A percentile compares a stretch with the other conserved stretches of the same genome.
These are phyloP conservation scores for Scheffersomyces coipomensis DNA, from an alignment of 805 yeast genomes.

Conservation along the genomic window DNA sequence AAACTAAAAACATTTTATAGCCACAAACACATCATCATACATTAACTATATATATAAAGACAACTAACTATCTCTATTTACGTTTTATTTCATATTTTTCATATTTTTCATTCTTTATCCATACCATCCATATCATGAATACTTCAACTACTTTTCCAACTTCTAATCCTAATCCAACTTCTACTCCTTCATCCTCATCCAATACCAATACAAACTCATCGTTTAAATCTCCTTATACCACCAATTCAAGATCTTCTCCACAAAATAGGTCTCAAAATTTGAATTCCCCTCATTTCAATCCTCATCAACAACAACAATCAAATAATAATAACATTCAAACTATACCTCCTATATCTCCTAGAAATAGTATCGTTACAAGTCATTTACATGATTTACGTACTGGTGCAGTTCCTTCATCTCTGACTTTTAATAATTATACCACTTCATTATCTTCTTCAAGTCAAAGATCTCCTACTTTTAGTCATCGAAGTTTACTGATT, in stretches of 20 bases:
- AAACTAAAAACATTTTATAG: too few species aligned
- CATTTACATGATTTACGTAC: not conserved
- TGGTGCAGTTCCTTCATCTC: not conserved
- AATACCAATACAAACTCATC: not conserved
- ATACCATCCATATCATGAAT: not conserved
- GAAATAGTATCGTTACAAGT: slow-evolving; percentile 5
- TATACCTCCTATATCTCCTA: slow-evolving; percentile 6
- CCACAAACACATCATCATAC: too few species aligned
- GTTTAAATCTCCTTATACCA: slow-evolving; percentile 1
- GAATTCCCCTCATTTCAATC: not conserved
- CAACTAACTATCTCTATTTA: too few species aligned
- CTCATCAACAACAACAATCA: not conserved
- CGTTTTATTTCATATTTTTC: too few species aligned
- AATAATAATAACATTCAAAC: not conserved
- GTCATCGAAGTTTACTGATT: not conserved
- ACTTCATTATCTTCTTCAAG: not conserved
- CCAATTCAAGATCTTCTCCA: too few species aligned
- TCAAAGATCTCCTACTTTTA: not conserved
- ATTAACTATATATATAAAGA: too few species aligned
- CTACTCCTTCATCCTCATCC: not conserved
- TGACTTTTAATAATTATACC: not conserved
- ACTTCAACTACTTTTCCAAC: not conserved
- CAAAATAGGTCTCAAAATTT: too few species aligned
- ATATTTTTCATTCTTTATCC: too few species aligned
- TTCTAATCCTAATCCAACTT: not conserved